Evolutionary conservation across 768 basidiomycete species (phyloP).

Genomic region (Tricholoma sp.): DNA sequence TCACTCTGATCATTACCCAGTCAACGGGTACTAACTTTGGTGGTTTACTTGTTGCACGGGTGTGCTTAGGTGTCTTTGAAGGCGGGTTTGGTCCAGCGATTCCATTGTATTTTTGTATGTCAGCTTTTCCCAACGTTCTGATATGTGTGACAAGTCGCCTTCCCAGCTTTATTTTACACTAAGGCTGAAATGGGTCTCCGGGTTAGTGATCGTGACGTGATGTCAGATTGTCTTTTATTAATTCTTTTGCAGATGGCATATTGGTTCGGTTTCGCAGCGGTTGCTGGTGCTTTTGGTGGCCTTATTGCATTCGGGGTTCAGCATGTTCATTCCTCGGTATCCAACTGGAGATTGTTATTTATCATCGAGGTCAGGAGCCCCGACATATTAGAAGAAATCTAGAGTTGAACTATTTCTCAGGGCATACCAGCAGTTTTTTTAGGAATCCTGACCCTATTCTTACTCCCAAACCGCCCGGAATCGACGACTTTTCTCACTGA

Average conservation of each 20-base stretch:
- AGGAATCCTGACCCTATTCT: conserved; percentile 47
- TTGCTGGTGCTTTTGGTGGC: conserved; percentile 84
- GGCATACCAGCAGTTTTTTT: conserved; percentile 65
- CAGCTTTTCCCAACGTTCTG: background rate
- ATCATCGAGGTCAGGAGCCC: conserved; percentile 56
- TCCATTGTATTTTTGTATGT: conserved; percentile 71
- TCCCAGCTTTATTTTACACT: conserved; percentile 71
- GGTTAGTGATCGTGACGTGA: conserved; percentile 24
- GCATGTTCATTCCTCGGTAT: conserved; percentile 43
- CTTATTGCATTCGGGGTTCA: conserved; percentile 78
- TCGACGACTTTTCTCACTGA: conserved; percentile 55
- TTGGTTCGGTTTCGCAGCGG: conserved; percentile 82
- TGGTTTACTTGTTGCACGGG: conserved; percentile 50
- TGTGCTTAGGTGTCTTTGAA: conserved; percentile 73
- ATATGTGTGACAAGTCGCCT: background rate
- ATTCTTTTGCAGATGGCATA: conserved; percentile 49
- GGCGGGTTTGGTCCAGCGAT: conserved; percentile 75
- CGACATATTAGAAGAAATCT: background rate
- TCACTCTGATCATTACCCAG: conserved; percentile 28
- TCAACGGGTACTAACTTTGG: conserved; percentile 55
- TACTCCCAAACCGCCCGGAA: conserved; percentile 70
- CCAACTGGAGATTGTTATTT: conserved; percentile 62
- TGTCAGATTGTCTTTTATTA: background rate
- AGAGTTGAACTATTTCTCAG: conserved; percentile 24
- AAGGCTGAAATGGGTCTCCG: conserved; percentile 68